Evolutionary conservation across 2,329 filamentous ascomycete species (phyloP), one percentile per base, ranked within the genome.

Genomic region (Cladophialophora psammophila): DNA sequence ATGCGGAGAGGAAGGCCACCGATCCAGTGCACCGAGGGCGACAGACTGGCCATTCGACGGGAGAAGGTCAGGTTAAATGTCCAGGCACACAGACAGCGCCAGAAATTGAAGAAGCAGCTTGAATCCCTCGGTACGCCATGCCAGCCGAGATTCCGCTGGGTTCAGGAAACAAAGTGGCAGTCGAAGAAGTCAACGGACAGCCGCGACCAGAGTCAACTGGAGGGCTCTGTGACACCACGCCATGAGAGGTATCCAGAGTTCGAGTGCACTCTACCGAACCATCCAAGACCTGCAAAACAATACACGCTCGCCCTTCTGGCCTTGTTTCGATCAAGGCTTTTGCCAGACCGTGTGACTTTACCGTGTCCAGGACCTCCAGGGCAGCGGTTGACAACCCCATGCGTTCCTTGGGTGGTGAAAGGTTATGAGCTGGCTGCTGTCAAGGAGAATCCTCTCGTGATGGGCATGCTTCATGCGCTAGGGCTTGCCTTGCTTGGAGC

Each of bases 41-140:
- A 54, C 15, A 61, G 32, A 13, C 13, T 61, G 20, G 59, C 48
- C 18, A 36, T 61, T 18, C 34, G 59, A 38, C 45, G 58, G 10
- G 58, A 61, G 48, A 40, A 54, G 18, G 59, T 54, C 59, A 61
- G 59, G n/a, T n/a, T 61, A 12, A 61, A 61, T 15, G 59, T 61
- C 20, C 59, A 61, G 35, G 59, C 59, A 10, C 59, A 61, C 52
- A 48, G 48, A 15, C 42, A 54, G 35, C 59, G 59, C 26, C 59
- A 61, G 18, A 61, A 38, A 45, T 35, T 48, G 45, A 61, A 61
- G 59, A 61, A 61, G 42, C 34, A 18, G 45, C 59, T 53, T 34
- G 59, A 61, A 34, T 45, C 18, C 1, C 59, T 61, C 48, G 32
- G 54, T 18, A 13, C 20, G 15, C 59, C 45, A 40, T 38, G 5